phyloP scores from a whole-genome alignment of 2,329 filamentous ascomycete genomes.

The Penicillium sp. region DNA sequence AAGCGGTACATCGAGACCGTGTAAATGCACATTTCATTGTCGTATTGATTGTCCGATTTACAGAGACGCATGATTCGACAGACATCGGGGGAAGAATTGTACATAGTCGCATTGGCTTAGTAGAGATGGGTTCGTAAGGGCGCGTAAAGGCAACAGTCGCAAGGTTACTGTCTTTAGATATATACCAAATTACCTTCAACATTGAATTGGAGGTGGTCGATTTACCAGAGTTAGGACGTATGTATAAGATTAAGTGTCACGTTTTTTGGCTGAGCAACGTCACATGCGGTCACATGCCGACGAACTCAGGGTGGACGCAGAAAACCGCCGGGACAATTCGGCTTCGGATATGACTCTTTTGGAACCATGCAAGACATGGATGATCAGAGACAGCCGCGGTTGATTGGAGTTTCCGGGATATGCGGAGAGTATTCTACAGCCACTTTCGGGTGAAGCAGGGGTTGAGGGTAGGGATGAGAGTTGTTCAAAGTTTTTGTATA shows the following conservation, averaged over 20 bases:
- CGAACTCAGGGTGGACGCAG: not conserved
- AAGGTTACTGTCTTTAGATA: not conserved
- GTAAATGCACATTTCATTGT: slow-evolving; percentile 24
- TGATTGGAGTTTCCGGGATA: slow-evolving; percentile 13
- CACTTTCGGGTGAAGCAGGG: slow-evolving; percentile 11
- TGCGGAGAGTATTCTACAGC: slow-evolving; percentile 3
- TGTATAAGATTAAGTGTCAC: not conserved
- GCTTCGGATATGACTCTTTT: slow-evolving; percentile 1
- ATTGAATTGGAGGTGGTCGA: not conserved
- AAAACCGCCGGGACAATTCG: slow-evolving; percentile 14
- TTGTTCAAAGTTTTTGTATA: not conserved
- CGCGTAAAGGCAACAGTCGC: not conserved
- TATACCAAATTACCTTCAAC: not conserved
- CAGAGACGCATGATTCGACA: not conserved
- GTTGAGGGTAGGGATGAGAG: not conserved
- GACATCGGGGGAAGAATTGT: not conserved
- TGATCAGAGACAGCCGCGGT: slow-evolving; percentile 14
- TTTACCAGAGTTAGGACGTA: not conserved
- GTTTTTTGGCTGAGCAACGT: not conserved
- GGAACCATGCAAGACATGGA: not conserved
- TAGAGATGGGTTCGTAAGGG: not conserved
- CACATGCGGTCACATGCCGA: slow-evolving; percentile 18
- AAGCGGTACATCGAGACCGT: slow-evolving; percentile 77
- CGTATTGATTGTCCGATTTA: not conserved
- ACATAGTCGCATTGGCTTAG: slow-evolving; percentile 4